Percentiles rank a stretch among this genome's conserved stretches.
phyloP scores from a whole-genome alignment of 108 stramenopile species.

The Aurantiochytrium sp. region DNA sequence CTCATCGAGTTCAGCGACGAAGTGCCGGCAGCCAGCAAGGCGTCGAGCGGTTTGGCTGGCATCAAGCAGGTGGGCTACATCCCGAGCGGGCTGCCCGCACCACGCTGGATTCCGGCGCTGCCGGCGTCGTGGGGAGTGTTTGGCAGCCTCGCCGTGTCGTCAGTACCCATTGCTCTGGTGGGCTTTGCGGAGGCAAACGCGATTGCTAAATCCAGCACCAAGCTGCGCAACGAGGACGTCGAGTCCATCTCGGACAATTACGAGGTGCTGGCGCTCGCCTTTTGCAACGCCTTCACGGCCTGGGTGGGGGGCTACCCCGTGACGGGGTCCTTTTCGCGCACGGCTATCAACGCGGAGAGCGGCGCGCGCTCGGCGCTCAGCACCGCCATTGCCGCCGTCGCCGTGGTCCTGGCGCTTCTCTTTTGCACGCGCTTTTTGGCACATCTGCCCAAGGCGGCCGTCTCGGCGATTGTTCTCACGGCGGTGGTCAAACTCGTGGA shows the following conservation, averaged over 20 bases:
- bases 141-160: background rate
- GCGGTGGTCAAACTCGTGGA: constrained; percentile 17
- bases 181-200: constrained; percentile 18
- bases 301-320: constrained; percentile 28
- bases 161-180: background rate
- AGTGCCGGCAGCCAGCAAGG: no score
- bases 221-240: background rate
- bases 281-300: constrained; percentile 19
- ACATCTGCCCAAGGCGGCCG: constrained; percentile 54
- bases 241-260: background rate
- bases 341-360: constrained; percentile 62
- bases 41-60: no score
- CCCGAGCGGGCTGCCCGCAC: background rate
- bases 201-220: background rate
- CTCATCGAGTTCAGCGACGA: no score
- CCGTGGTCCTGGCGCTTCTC: constrained; percentile 63
- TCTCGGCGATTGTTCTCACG: constrained; percentile 4
- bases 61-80: constrained; percentile 15
- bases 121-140: background rate
- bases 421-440: constrained; percentile 72
- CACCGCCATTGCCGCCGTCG: constrained; percentile 57
- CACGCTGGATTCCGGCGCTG: background rate
- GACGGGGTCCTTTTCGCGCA: constrained; percentile 65
- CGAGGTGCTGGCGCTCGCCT: constrained; percentile 8
- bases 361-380: constrained; percentile 64